These are phyloP conservation scores for Fulvia fulva DNA, from an alignment of 2,329 filamentous ascomycete species.

Conservation along the genomic window DNA sequence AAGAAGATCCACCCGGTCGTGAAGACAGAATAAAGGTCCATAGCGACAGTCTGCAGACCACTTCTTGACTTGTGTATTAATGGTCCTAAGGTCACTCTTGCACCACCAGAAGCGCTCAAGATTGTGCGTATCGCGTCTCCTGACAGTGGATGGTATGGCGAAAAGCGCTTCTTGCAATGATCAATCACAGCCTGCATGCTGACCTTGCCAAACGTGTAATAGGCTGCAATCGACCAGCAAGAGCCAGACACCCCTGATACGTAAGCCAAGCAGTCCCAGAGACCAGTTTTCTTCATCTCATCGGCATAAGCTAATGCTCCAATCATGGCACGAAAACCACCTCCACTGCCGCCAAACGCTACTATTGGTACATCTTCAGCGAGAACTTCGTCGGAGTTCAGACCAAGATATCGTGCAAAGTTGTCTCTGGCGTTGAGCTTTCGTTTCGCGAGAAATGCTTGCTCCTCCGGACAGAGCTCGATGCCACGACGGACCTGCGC, in stretches of 20 bases:
- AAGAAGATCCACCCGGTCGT: slow-evolving; percentile 33
- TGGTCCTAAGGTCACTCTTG: slow-evolving; percentile 29
- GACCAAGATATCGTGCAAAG: slow-evolving; percentile 32
- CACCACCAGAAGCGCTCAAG: slow-evolving; percentile 26
- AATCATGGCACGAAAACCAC: slow-evolving; percentile 33
- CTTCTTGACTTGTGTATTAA: slow-evolving; percentile 31
- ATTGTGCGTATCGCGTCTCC: slow-evolving; percentile 31
- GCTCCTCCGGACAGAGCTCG: slow-evolving; percentile 30
- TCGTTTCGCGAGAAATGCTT: slow-evolving; percentile 24
- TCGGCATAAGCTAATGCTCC: slow-evolving; percentile 28
- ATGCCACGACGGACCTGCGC: slow-evolving; percentile 30
- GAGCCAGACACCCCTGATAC: slow-evolving; percentile 32
- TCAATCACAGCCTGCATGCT: slow-evolving; percentile 30
- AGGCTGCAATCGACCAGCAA: slow-evolving; percentile 32
- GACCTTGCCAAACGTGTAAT: slow-evolving; percentile 31
- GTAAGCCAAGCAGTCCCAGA: slow-evolving; percentile 34
- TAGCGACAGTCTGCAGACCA: slow-evolving; percentile 30
- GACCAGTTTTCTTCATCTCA: slow-evolving; percentile 28
- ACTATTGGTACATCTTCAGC: slow-evolving; percentile 32
- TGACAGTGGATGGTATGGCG: slow-evolving; percentile 33
- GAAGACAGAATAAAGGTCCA: slow-evolving; percentile 34
- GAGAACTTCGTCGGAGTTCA: slow-evolving; percentile 27
- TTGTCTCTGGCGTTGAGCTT: slow-evolving; percentile 24
- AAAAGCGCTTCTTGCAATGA: slow-evolving; percentile 32
- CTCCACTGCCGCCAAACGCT: slow-evolving; percentile 33